These are phyloP conservation scores for Exophiala aquamarina DNA, from an alignment of 2,329 filamentous ascomycete genomes.

Conservation along the genomic window DNA sequence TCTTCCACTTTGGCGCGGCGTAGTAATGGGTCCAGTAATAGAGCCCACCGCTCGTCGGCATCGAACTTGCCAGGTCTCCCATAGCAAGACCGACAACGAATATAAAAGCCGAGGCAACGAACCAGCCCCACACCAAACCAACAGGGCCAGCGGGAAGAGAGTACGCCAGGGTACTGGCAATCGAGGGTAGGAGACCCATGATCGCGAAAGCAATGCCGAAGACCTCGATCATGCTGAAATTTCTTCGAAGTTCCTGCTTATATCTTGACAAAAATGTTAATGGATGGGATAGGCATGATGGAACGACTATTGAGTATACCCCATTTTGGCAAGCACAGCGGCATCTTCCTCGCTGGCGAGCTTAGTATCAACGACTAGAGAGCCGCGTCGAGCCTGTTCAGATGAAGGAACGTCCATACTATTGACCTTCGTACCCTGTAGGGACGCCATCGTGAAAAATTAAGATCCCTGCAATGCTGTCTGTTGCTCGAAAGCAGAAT, in stretches of 20 bases:
- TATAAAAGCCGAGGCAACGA: conserved; percentile 58
- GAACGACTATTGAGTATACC: conserved; percentile 7
- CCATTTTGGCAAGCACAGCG: conserved; percentile 37
- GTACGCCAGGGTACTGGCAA: conserved; percentile 62
- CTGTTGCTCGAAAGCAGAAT: too few relatives aligned
- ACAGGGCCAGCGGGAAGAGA: conserved; percentile 60
- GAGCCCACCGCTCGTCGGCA: conserved; percentile 59
- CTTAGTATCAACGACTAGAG: conserved; percentile 17
- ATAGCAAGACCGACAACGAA: conserved; percentile 62
- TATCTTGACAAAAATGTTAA: conserved; percentile 37
- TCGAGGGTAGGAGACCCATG: conserved; percentile 62
- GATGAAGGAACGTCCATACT: conserved; percentile 2
- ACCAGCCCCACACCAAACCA: conserved; percentile 64
- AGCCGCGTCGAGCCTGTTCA: conserved; percentile 13
- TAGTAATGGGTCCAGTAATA: conserved; percentile 64
- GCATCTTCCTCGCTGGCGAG: conserved; percentile 39
- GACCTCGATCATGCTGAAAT: conserved; percentile 63
- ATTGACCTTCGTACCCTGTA: not conserved
- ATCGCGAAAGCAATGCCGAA: conserved; percentile 62
- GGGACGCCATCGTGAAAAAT: too few relatives aligned
- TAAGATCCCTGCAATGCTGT: too few relatives aligned
- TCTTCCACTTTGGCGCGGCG: conserved; percentile 53
- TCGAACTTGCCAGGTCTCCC: conserved; percentile 49
- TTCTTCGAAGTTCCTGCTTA: conserved; percentile 62
- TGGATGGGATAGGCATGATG: conserved; percentile 25